phyloP scores from a whole-genome alignment of 1,284 basidiomycete genomes.

The Rhizoctonia solani region DNA sequence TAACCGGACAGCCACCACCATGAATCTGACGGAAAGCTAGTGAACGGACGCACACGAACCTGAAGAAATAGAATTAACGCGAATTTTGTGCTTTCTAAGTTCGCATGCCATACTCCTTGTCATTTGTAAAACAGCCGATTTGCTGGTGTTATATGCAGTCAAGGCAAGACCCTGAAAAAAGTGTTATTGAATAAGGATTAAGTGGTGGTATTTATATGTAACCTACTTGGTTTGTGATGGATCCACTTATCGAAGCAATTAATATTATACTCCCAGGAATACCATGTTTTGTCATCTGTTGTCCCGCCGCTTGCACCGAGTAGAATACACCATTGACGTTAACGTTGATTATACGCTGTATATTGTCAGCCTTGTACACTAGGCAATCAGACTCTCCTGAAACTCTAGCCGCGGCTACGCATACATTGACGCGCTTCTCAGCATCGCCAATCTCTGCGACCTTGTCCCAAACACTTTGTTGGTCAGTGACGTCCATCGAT shows the following conservation, averaged over 20 bases:
- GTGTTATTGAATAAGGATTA: no score
- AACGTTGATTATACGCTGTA: slow-evolving; percentile 72
- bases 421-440: slow-evolving; percentile 70
- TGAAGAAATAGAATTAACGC: slow-evolving; percentile 45
- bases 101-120: slow-evolving; percentile 49
- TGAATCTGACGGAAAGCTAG: not conserved
- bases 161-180: slow-evolving; percentile 41
- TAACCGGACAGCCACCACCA: not conserved
- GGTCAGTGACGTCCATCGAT: slow-evolving; percentile 65
- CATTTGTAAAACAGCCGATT: slow-evolving; percentile 50
- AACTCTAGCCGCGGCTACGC: slow-evolving; percentile 78
- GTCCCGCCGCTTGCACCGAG: slow-evolving; percentile 77
- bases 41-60: slow-evolving; percentile 36
- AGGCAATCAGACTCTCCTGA: slow-evolving; percentile 66
- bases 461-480: slow-evolving; percentile 57
- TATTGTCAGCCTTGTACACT: slow-evolving; percentile 70
- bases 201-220: no score
- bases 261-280: slow-evolving; percentile 79
- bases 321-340: slow-evolving; percentile 79
- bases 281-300: slow-evolving; percentile 71
- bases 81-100: slow-evolving; percentile 47
- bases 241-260: slow-evolving; percentile 86
- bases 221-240: slow-evolving; percentile 50
- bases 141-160: slow-evolving; percentile 50
- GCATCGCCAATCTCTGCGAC: slow-evolving; percentile 63